Evolutionary conservation across 2,329 filamentous ascomycete species (phyloP).

Genomic region (Lecanicillium sp.): DNA sequence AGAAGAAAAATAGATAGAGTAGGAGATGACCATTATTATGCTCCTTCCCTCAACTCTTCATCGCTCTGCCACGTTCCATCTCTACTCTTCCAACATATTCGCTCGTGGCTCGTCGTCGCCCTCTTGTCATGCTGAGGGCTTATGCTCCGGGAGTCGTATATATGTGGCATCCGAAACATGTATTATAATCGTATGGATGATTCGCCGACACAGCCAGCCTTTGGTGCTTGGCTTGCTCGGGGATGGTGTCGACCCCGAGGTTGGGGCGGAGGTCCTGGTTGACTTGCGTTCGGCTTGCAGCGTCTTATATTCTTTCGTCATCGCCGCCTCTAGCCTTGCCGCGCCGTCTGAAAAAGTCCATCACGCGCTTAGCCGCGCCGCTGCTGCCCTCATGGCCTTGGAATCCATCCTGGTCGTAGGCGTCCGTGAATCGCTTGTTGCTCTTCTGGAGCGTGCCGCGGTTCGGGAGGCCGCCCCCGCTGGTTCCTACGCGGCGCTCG

Average conservation of each 20-base stretch:
- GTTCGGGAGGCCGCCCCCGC: slow-evolving; percentile 28
- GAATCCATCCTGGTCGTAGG: slow-evolving; percentile 69
- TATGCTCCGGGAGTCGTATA: not conserved
- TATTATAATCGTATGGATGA: not conserved
- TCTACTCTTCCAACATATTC: not conserved
- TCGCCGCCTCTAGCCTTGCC: slow-evolving; percentile 66
- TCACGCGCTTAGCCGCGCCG: slow-evolving; percentile 83
- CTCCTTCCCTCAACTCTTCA: slow-evolving; percentile 1
- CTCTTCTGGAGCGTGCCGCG: slow-evolving; percentile 70
- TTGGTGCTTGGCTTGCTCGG: too few species aligned
- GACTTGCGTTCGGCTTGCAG: too few species aligned
- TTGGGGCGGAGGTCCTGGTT: too few species aligned
- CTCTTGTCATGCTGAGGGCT: not conserved
- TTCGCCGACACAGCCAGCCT: not conserved
- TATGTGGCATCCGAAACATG: not conserved
- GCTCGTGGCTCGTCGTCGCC: not conserved
- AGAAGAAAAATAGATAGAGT: not conserved
- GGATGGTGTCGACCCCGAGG: too few species aligned
- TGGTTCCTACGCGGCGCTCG: slow-evolving; percentile 31
- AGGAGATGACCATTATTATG: slow-evolving; percentile 5
- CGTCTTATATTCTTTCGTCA: slow-evolving; percentile 36
- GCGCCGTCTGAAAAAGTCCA: slow-evolving; percentile 94
- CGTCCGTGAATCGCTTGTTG: slow-evolving; percentile 82
- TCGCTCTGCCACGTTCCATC: not conserved
- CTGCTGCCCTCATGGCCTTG: slow-evolving; percentile 73